Evolutionary conservation across 371 early-diverging fungal genomes (phyloP).

Genomic region (Coemansia sp.): DNA sequence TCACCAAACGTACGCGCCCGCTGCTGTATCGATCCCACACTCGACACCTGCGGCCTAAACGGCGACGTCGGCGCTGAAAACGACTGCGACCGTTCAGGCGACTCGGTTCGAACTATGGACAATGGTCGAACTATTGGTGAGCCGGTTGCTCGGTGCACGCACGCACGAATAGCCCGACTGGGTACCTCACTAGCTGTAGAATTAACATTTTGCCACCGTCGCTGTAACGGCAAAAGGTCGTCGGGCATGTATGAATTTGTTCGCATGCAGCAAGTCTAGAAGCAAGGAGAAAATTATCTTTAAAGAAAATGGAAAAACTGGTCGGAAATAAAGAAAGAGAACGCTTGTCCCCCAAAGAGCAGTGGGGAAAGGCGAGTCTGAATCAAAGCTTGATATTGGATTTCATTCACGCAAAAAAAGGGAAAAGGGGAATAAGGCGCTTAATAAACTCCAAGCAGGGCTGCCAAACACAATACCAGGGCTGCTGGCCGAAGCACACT

Average conservation of each 20-base stretch:
- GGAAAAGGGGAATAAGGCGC: background rate
- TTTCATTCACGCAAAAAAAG: background rate
- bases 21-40: background rate
- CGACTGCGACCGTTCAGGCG: constrained; percentile 25
- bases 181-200: background rate
- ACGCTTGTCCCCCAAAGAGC: too few relatives aligned
- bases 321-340: too few relatives aligned
- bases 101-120: constrained; percentile 3
- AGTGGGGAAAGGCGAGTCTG: too few relatives aligned
- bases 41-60: constrained; percentile 5
- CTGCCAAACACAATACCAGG: background rate
- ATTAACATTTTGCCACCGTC: background rate
- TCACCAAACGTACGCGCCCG: background rate
- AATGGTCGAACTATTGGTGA: background rate
- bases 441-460: background rate
- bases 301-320: too few relatives aligned
- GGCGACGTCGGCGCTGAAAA: constrained; percentile 25
- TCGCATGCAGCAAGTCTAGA: too few relatives aligned
- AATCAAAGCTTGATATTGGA: too few relatives aligned
- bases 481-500: background rate
- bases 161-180: background rate
- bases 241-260: background rate
- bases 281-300: too few relatives aligned
- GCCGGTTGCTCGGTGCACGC: background rate
- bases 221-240: background rate